These are phyloP conservation scores for Graphium sp. DNA, from an alignment of 2,329 filamentous ascomycete species.

Conservation along the genomic window DNA sequence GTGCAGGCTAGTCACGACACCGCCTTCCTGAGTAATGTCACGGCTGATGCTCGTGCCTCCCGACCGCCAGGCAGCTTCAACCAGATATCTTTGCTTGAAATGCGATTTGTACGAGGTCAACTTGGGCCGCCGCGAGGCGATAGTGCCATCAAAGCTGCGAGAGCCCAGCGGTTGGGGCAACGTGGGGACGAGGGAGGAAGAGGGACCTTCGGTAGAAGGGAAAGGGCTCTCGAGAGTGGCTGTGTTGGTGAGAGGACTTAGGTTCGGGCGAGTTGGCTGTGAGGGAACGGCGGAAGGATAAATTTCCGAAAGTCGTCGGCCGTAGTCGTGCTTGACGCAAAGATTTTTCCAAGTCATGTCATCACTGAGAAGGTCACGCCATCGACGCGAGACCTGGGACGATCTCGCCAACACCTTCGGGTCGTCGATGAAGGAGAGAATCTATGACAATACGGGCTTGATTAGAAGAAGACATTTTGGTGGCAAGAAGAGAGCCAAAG, in stretches of 20 bases:
- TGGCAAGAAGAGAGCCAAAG: background rate
- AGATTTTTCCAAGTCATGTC: conserved; percentile 98
- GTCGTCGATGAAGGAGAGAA: conserved; percentile 93
- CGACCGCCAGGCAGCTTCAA: conserved; percentile 91
- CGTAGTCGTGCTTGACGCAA: conserved; percentile 90
- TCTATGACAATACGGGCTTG: conserved; percentile 43
- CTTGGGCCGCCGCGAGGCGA: conserved; percentile 32
- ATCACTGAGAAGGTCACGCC: conserved; percentile 85
- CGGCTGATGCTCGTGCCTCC: conserved; percentile 71
- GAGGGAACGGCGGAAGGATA: conserved; percentile 7
- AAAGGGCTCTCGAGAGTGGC: conserved; percentile 6
- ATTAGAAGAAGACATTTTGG: conserved; percentile 1
- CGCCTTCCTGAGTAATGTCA: conserved; percentile 90
- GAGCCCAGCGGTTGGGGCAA: conserved; percentile 19
- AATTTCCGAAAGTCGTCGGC: conserved; percentile 36
- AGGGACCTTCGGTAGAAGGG: conserved; percentile 19
- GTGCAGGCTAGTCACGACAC: conserved; percentile 90
- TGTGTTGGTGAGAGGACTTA: conserved; percentile 1
- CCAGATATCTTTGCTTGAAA: conserved; percentile 94
- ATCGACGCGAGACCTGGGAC: conserved; percentile 89
- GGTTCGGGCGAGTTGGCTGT: conserved; percentile 1
- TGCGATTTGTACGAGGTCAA: conserved; percentile 83
- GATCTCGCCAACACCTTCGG: conserved; percentile 84
- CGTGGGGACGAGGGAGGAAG: conserved; percentile 23
- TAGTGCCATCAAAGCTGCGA: conserved; percentile 38